Conservation (phyloP, 2,329 filamentous ascomycete species). For the Stachybotrys elegans region DNA sequence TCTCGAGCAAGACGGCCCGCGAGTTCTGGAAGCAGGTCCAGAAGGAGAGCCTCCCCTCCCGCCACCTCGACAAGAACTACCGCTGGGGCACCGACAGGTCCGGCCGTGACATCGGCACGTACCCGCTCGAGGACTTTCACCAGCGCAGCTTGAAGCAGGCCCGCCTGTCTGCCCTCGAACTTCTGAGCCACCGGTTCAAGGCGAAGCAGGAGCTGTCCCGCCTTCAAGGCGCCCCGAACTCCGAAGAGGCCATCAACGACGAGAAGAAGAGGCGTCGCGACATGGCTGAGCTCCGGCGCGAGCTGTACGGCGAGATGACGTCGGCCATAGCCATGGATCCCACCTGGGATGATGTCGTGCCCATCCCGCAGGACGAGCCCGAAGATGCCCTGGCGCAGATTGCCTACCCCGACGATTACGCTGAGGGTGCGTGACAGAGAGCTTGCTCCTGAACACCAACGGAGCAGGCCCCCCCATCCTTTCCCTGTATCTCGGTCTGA, state of each 20-base stretch:
- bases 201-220: constrained; percentile 27
- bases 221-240: constrained; percentile 17
- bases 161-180: constrained; percentile 36
- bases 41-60: constrained; percentile 46
- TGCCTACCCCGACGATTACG: constrained; percentile 83
- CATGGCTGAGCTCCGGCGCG: constrained; percentile 45
- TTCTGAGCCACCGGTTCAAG: constrained; percentile 40
- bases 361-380: constrained; percentile 80
- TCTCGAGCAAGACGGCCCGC: constrained; percentile 44
- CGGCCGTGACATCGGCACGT: constrained; percentile 45
- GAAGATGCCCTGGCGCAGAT: constrained; percentile 85
- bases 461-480: not conserved
- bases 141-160: constrained; percentile 35
- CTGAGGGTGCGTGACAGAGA: constrained; percentile 58
- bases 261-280: constrained; percentile 43
- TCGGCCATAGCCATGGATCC: constrained; percentile 55
- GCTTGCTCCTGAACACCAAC: too few relatives aligned
- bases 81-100: constrained; percentile 47
- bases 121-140: constrained; percentile 40
- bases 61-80: constrained; percentile 33
- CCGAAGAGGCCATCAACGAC: constrained; percentile 35
- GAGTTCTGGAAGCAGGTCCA: constrained; percentile 54
- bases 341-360: constrained; percentile 77
- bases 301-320: constrained; percentile 47
- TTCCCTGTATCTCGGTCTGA: constrained; percentile 8